phyloP scores from a whole-genome alignment of 352 stramenopile species.

The Plasmopara halstedii region DNA sequence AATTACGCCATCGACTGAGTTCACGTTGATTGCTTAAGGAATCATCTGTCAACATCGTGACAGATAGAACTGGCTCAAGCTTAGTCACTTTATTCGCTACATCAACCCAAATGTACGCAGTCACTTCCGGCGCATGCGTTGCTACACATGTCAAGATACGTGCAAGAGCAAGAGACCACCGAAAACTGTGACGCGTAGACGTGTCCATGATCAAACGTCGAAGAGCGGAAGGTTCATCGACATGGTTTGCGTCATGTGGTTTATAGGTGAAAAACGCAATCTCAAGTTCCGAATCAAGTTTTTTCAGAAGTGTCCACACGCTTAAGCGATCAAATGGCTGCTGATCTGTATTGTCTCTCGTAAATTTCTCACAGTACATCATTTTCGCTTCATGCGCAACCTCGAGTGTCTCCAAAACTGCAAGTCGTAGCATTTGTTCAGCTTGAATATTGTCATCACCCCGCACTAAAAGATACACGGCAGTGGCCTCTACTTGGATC shows the following conservation, averaged over 20 bases:
- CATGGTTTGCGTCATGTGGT: neutral
- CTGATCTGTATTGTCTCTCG: neutral
- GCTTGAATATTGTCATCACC: constrained; percentile 28
- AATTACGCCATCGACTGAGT: constrained; percentile 55
- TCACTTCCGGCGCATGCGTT: constrained; percentile 40
- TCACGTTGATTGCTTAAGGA: constrained; percentile 14
- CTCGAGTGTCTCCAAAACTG: constrained; percentile 26
- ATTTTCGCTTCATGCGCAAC: constrained; percentile 15
- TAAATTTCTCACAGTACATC: constrained; percentile 1
- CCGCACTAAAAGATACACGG: constrained; percentile 46
- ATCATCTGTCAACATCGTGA: constrained; percentile 2
- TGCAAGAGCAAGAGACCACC: constrained; percentile 44
- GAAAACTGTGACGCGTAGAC: constrained; percentile 31
- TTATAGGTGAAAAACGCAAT: constrained; percentile 27
- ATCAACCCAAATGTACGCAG: constrained; percentile 56
- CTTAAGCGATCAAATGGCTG: constrained; percentile 9
- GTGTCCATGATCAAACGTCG: constrained; percentile 9
- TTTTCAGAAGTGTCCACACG: constrained; percentile 18
- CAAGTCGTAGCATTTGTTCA: constrained; percentile 19
- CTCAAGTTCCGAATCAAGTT: constrained; percentile 22
- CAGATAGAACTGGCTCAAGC: constrained; percentile 47
- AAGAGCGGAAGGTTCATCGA: constrained; percentile 2
- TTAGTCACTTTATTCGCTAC: constrained; percentile 54
- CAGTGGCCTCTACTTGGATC: constrained; percentile 51
- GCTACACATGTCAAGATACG: constrained; percentile 35